Percentiles rank a stretch among this genome's conserved stretches.
Conservation (phyloP, 148 eudicot species). For the Suaeda aralocaspica region DNA sequence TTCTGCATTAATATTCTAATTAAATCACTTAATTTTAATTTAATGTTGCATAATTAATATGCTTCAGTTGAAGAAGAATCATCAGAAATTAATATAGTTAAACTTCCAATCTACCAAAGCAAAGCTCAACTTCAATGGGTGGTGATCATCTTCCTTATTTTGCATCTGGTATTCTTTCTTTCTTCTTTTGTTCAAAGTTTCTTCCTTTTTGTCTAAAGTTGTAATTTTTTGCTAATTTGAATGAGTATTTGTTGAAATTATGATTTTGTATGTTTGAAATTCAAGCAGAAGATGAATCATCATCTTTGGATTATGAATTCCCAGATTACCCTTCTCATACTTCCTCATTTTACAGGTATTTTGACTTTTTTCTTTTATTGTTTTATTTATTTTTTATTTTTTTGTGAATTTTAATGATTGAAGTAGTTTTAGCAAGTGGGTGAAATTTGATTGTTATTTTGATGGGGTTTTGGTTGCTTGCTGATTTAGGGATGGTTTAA, state of each 20-base stretch:
- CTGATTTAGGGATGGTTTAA: slow-evolving; percentile 18
- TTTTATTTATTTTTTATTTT: too few species aligned
- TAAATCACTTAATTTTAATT: background rate
- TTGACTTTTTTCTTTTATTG: background rate
- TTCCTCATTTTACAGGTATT: slow-evolving; percentile 31
- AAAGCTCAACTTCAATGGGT: slow-evolving; percentile 24
- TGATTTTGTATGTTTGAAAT: background rate
- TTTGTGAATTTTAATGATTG: background rate
- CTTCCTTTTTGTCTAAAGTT: slow-evolving; percentile 5
- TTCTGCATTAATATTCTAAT: background rate
- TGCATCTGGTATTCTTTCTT: slow-evolving; percentile 20
- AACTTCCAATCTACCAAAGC: background rate
- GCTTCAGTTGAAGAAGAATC: background rate
- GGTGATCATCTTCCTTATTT: slow-evolving; percentile 27
- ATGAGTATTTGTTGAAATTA: slow-evolving; percentile 1
- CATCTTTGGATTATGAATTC: slow-evolving; percentile 30
- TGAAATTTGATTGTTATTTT: background rate
- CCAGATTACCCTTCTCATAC: slow-evolving; percentile 17
- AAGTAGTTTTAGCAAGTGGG: background rate
- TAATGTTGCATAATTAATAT: background rate
- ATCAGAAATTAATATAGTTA: background rate
- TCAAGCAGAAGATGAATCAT: slow-evolving; percentile 34
- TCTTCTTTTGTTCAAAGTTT: slow-evolving; percentile 8
- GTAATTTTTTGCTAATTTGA: slow-evolving; percentile 6
- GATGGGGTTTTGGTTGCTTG: slow-evolving; percentile 4